These are phyloP conservation scores for Micromonas pusilla DNA, from an alignment of 139 green algal genomes.

Conservation along the genomic window DNA sequence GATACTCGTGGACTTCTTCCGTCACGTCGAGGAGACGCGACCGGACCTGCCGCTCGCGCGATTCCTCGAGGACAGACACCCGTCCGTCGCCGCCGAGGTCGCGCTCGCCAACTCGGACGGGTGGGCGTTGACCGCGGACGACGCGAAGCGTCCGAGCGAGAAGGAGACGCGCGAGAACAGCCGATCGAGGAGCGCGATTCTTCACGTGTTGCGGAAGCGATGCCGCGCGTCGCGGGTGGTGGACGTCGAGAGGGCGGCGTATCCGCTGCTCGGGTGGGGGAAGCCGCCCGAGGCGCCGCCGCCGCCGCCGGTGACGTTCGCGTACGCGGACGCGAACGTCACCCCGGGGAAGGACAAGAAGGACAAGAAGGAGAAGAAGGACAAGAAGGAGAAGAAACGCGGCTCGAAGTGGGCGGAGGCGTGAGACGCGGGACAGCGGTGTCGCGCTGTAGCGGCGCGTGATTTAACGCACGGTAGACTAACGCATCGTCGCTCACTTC, in stretches of 20 bases:
- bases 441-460: too few species aligned
- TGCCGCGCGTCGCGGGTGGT: background rate
- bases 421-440: background rate
- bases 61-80: background rate
- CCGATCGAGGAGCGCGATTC: constrained; percentile 15
- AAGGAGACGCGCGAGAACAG: constrained; percentile 23
- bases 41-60: background rate
- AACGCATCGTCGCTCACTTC: too few species aligned
- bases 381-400: background rate
- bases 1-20: constrained; percentile 22
- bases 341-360: background rate
- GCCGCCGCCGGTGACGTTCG: constrained; percentile 15
- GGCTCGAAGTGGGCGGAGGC: background rate
- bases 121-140: constrained; percentile 19
- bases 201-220: constrained; percentile 31
- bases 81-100: background rate
- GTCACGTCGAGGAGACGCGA: constrained; percentile 9
- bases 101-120: background rate
- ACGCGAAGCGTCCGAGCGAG: constrained; percentile 16
- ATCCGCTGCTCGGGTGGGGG: constrained; percentile 2
- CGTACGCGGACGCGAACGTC: background rate
- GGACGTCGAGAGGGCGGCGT: constrained; percentile 11
- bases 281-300: background rate
- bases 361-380: background rate
- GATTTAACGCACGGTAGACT: too few species aligned